These are phyloP conservation scores for Suhomyces prunicola DNA, from an alignment of 805 yeast species.

Conservation along the genomic window DNA sequence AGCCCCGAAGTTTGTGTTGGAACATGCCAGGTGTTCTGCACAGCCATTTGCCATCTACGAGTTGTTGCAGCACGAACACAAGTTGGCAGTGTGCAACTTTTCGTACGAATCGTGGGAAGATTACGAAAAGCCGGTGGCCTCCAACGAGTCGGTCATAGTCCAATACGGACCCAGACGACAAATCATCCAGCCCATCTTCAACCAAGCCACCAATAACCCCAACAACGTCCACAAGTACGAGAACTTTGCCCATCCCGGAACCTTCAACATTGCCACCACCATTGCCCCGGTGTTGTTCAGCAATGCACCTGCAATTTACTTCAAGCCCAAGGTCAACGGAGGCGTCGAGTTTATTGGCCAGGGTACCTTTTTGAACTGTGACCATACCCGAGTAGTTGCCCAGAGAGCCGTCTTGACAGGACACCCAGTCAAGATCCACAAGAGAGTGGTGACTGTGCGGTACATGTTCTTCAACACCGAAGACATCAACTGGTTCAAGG, in stretches of 20 bases:
- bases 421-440: conserved; percentile 92
- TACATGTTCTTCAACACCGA: conserved; percentile 95
- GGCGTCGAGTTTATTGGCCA: conserved; percentile 73
- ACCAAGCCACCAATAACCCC: conserved; percentile 69
- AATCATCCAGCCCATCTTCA: conserved; percentile 76
- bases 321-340: conserved; percentile 54
- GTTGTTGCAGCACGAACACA: conserved; percentile 80
- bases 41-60: conserved; percentile 67
- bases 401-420: conserved; percentile 91
- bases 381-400: conserved; percentile 78
- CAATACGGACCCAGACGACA: conserved; percentile 94
- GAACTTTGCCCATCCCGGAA: conserved; percentile 76
- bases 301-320: conserved; percentile 80
- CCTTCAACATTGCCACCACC: conserved; percentile 70
- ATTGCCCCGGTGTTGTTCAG: conserved; percentile 85
- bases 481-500: conserved; percentile 85
- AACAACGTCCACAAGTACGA: conserved; percentile 87
- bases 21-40: conserved; percentile 39
- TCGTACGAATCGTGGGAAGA: conserved; percentile 87
- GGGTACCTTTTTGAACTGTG: conserved; percentile 86
- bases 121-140: conserved; percentile 77
- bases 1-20: conserved; percentile 49
- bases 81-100: conserved; percentile 77
- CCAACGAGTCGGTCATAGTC: conserved; percentile 76
- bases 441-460: conserved; percentile 83